Evolutionary conservation across 2,329 filamentous ascomycete genomes (phyloP).

Genomic region (Gaeumannomyces tritici): DNA sequence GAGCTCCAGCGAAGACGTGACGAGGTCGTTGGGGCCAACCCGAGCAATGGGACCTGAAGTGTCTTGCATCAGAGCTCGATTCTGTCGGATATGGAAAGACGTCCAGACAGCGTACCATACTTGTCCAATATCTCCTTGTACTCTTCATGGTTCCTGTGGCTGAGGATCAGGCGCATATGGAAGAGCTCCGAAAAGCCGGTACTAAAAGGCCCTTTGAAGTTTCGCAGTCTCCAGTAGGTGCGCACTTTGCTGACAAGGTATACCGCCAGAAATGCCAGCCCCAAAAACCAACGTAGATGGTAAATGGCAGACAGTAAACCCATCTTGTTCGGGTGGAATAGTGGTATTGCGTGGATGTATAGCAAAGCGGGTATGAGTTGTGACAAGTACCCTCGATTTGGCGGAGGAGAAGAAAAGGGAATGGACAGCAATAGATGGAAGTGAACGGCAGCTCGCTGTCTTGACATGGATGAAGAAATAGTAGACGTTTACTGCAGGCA

Average conservation of each 20-base stretch:
- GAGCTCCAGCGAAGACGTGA: slow-evolving; percentile 24
- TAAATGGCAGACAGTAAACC: background rate
- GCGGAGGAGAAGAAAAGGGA: no score
- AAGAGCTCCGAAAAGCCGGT: slow-evolving; percentile 22
- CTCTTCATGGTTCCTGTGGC: slow-evolving; percentile 13
- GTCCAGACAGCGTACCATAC: slow-evolving; percentile 13
- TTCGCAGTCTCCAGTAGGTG: slow-evolving; percentile 16
- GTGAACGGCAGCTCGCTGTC: no score
- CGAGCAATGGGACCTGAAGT: slow-evolving; percentile 21
- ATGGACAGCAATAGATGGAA: no score
- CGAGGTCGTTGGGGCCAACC: slow-evolving; percentile 23
- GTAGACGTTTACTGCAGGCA: no score
- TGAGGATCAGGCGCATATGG: slow-evolving; percentile 18
- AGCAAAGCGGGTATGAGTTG: no score
- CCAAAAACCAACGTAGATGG: background rate
- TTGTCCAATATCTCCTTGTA: slow-evolving; percentile 16
- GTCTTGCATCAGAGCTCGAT: background rate
- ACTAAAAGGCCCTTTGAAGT: slow-evolving; percentile 23
- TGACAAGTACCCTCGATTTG: no score
- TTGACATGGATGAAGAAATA: no score
- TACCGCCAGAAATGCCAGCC: background rate
- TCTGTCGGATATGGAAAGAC: no score
- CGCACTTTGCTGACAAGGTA: background rate
- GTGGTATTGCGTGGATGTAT: background rate
- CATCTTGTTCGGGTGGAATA: background rate